Base-by-base conservation (phyloP, 2,329 filamentous ascomycete species). In the Neofusicoccum sp. region DNA sequence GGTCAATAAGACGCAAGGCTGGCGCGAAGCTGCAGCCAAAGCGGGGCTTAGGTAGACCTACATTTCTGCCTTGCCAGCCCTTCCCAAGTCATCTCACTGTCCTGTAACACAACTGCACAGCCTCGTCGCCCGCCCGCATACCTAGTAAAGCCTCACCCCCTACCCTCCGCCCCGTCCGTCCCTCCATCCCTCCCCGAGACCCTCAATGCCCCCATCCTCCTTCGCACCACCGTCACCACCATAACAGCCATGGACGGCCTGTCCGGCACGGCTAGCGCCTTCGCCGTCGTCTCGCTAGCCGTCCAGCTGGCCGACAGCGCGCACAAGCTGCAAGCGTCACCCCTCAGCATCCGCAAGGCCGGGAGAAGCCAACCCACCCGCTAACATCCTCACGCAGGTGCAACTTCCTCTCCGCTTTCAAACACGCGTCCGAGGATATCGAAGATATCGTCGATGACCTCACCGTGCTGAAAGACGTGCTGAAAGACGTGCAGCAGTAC, bases 201-300 rank as follows among this genome's bases (percentile, higher is more conserved):
- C n/a, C n/a, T n/a, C 11, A 4, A 26, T 51, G 31, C 47, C 14
- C 8, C 8, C n/a, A 5, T 5, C 20, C 9, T 26, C 8, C 47
- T 20, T 40, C 36, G 26, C n/a, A 16, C 9, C 14, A 30, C 44
- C 33, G 12, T 28, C 31, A 12, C 31, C 28, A 16, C 47, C 53
- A 61, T n/a, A n/a, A n/a, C n/a, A n/a, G n/a, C 61, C 59, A 73
- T 73, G 67, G 73, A 76, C 60, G 69, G 62, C 49, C 66, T 78
- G 60, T 70, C 69, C 34, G 63, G 67, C 9, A 71, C 70, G 20
- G 70, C 73, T 63, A 77, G 69, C 65, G 66, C 76, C 41, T 70
- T 76, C 47, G 71, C 75, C 48, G 72, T 78, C 36, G 62, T 76
- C 41, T 70, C 78, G 56, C 61, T 78, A 58, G 74, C 75, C 26